phyloP scores from a whole-genome alignment of 2,329 filamentous ascomycete species.

The Ophiosphaerella herpotricha region DNA sequence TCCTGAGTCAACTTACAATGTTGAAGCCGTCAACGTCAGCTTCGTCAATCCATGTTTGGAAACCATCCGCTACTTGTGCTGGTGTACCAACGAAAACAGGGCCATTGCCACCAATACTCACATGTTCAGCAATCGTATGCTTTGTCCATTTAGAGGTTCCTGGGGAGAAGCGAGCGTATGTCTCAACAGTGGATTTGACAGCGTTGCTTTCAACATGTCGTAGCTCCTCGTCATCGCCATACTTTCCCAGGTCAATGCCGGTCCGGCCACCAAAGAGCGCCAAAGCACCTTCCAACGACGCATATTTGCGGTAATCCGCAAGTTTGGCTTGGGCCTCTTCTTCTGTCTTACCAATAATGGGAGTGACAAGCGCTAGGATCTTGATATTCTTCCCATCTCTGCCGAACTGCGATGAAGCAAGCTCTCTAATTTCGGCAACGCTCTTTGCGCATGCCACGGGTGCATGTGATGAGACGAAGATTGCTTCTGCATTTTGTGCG shows the following conservation, averaged over 20 bases:
- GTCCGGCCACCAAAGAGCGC: conserved; percentile 78
- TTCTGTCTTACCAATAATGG: conserved; percentile 52
- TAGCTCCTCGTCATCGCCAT: conserved; percentile 67
- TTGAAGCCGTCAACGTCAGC: conserved; percentile 78
- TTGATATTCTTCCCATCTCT: conserved; percentile 67
- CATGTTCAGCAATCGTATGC: conserved; percentile 68
- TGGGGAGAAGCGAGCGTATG: conserved; percentile 61
- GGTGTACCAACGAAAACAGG: conserved; percentile 68
- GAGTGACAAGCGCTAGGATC: conserved; percentile 48
- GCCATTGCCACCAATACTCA: conserved; percentile 70
- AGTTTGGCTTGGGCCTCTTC: conserved; percentile 70
- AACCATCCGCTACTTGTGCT: conserved; percentile 66
- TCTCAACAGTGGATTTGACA: conserved; percentile 62
- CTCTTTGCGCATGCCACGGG: conserved; percentile 65
- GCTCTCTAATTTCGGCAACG: conserved; percentile 65
- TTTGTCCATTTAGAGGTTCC: conserved; percentile 73
- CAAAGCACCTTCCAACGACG: conserved; percentile 67
- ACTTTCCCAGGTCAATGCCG: conserved; percentile 65
- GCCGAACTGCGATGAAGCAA: conserved; percentile 58
- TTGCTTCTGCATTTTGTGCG: conserved; percentile 71
- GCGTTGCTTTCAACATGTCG: conserved; percentile 65
- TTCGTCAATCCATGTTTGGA: conserved; percentile 70
- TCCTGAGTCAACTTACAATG: conserved; percentile 56
- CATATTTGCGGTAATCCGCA: conserved; percentile 64
- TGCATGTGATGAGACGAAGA: conserved; percentile 70